Evolutionary conservation across 208 protist genomes (phyloP), one percentile per base, ranked within the genome.

Genomic region (Herpetomonas tarakana): DNA sequence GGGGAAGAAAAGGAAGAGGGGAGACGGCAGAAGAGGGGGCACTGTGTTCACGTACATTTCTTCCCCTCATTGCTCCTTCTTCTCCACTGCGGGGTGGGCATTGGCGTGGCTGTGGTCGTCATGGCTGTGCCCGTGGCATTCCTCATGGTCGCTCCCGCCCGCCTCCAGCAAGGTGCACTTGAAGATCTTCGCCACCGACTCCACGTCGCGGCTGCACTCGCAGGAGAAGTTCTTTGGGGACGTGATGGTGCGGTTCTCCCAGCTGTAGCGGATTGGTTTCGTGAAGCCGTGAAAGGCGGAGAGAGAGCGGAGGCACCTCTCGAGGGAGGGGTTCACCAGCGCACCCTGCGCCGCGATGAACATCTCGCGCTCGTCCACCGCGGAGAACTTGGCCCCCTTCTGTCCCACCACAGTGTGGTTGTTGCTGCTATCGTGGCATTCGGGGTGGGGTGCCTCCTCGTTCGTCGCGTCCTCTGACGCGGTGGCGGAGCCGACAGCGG

Each of bases 181-280:
- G 21, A 91, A 94, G 27, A 82, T 73, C 2, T 66, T 60, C 2
- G 82, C 76, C 2, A 94, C 71, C 19, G 74, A 76, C 49, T 65
- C 58, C 29, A 92, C 65, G 56, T 94, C 88, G 39, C 72, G 62
- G 35, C 70, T 53, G 45, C 88, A 94, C 53, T 91, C 81, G 27
- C 35, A 58, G 14, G 70, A 76, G 26, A 50, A 62, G 18, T 59
- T 58, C 30, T 57, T 51, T 22, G 62, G 12, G 55, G 76, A 18
- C 26, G n/a, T 11, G 19, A 94, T 55, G 0, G 57, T 60, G 22
- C 70, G 74, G 30, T 50, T 59, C 54, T 91, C 74, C 88, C 84
- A 94, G 58, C 72, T 62, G 59, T 85, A 94, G 26, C 14, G 29
- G n/a, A 92, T 71, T 25, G 53, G 61, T 19, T 56, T 19, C 7